Base-by-base conservation (phyloP, 2,329 filamentous ascomycete species). In the Colletotrichum cordylinicola region DNA sequence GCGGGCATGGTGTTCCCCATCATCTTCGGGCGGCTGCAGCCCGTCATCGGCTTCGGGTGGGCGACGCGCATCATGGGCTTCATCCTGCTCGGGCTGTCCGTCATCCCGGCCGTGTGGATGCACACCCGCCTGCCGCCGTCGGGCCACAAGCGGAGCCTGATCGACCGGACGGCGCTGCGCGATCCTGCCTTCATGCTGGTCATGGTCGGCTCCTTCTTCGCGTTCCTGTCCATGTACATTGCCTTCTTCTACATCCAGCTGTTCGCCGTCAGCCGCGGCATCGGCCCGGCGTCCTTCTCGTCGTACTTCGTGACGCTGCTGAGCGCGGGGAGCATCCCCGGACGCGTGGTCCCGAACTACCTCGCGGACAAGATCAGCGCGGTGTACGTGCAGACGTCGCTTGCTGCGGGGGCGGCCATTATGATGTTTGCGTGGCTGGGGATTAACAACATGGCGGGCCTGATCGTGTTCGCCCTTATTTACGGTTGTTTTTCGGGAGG, bases 41-140 rank as follows among this genome's bases (percentile, higher is more conserved):
- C 84, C n/a, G 80, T 80, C 21, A 85, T 92, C 70, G 90, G 90
- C 35, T 93, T 92, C 80, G 83, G 84, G 61, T 91, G 89, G 90
- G 85, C 89, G 8, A 86, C 84, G 6, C 83, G 87, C 9, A 81
- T 86, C 39, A 83, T 89, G 21, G 87, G 83, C 29, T 87, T 89
- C 73, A 78, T 87, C 70, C 81, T 89, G 18, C 82, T 87, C 16
- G 86, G 67, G 2, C 80, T 86, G 27, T 81, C 84, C 52, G 70
- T 80, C n/a, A 72, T 88, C 7, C 84, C 86, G 2, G 62, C 86
- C 8, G 77, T 79, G 6, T 83, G 86, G 58, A 87, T 89, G 85
- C 82, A 80, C 70, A 81, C 81, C 4, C 82, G 85, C 2, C 75
- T 83, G 18, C 81, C 82, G 65, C 81, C 84, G 8, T 79, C 78